phyloP scores from a whole-genome alignment of 345 rosid species.

The Rhodamnia argentea region DNA sequence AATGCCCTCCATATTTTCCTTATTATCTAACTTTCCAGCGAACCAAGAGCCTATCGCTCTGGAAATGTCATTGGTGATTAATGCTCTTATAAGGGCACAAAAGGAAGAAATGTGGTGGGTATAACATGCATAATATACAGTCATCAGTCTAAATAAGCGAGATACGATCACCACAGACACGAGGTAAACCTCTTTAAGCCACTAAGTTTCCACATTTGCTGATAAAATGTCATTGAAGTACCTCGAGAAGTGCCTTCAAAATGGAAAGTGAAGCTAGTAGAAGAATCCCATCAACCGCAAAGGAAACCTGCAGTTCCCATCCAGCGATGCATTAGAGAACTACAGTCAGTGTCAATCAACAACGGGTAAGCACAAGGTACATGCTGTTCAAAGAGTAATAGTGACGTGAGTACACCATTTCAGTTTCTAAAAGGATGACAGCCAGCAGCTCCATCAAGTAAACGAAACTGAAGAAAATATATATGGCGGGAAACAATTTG shows the following conservation, averaged over 20 bases:
- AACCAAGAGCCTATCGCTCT: not conserved
- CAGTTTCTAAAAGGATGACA: not conserved
- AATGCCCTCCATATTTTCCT: not conserved
- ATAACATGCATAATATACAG: not conserved
- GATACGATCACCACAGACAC: not conserved
- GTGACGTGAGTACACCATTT: not conserved
- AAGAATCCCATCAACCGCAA: slow-evolving; percentile 80
- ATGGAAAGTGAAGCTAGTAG: slow-evolving; percentile 58
- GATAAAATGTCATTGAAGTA: slow-evolving; percentile 1
- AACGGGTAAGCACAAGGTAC: not conserved
- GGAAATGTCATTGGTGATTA: not conserved
- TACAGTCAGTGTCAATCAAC: not conserved
- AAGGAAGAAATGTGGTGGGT: not conserved
- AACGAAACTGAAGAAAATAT: not conserved
- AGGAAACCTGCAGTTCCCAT: slow-evolving; percentile 40
- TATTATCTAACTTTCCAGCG: not conserved
- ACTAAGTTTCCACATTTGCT: not conserved
- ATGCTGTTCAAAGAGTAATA: not conserved
- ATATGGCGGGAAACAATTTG: not conserved
- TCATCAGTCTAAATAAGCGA: not conserved
- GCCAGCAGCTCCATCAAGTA: not conserved
- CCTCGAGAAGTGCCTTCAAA: slow-evolving; percentile 68
- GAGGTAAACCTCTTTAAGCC: not conserved
- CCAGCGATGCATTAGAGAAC: not conserved
- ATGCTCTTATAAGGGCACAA: not conserved